phyloP scores from a whole-genome alignment of 1,284 basidiomycete genomes.

The Coriolopsis trogii region DNA sequence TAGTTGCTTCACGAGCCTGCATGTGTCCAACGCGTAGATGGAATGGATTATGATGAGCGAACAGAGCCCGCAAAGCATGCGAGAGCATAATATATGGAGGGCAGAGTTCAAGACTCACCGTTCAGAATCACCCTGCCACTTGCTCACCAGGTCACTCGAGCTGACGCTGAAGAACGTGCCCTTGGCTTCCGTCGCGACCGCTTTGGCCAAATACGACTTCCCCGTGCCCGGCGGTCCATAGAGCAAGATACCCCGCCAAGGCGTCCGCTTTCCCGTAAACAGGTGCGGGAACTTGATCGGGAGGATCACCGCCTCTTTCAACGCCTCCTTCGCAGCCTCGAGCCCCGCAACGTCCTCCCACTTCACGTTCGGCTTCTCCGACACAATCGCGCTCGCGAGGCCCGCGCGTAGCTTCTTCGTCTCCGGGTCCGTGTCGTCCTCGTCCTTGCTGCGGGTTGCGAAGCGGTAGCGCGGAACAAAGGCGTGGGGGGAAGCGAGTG shows the following conservation, averaged over 20 bases:
- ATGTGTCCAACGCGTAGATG: no score
- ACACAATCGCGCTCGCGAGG: constrained; percentile 86
- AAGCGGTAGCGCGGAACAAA: background rate
- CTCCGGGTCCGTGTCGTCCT: constrained; percentile 86
- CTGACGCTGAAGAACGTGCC: constrained; percentile 98
- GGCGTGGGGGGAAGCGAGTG: background rate
- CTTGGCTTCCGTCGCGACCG: constrained; percentile 98
- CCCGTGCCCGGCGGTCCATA: constrained; percentile 98
- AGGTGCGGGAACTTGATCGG: constrained; percentile 99
- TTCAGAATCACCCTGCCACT: constrained; percentile 99
- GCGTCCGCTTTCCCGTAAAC: constrained; percentile 97
- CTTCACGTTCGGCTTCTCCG: constrained; percentile 94
- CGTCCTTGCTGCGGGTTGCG: constrained; percentile 53
- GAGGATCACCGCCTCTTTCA: constrained; percentile 98
- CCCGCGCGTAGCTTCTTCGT: constrained; percentile 94
- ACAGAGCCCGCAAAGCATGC: no score
- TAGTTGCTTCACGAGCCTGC: constrained; percentile 92
- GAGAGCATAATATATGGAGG: no score
- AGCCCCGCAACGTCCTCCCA: constrained; percentile 99
- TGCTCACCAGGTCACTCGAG: constrained; percentile 94
- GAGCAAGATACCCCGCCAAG: constrained; percentile 94
- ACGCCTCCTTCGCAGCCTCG: constrained; percentile 90
- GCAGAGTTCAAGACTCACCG: constrained; percentile 68
- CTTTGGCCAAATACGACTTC: constrained; percentile 95
- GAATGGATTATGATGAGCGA: no score